A percentile compares a stretch with the other conserved stretches of the same genome.
Conservation (phyloP, 2,329 filamentous ascomycete genomes). For the Colletotrichum abscissum region DNA sequence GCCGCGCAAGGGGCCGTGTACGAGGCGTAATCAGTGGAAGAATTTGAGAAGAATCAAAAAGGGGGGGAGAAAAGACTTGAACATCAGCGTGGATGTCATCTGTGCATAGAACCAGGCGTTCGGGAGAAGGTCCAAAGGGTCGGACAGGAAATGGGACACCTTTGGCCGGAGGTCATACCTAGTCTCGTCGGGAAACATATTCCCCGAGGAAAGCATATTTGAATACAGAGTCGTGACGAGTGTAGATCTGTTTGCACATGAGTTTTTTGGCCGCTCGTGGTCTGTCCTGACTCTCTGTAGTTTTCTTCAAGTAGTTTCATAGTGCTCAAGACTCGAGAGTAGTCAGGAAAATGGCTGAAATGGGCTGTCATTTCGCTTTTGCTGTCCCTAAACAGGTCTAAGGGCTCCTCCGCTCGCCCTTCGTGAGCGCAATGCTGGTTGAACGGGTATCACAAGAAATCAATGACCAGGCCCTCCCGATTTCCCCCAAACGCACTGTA, state of each 20-base stretch:
- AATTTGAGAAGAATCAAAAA: constrained; percentile 1
- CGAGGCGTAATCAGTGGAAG: background rate
- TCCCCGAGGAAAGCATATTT: background rate
- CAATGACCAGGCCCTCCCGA: background rate
- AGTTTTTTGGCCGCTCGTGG: no score
- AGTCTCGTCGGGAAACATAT: background rate
- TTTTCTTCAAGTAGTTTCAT: background rate
- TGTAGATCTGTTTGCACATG: background rate
- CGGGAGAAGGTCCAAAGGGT: constrained; percentile 3
- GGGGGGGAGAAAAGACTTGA: background rate
- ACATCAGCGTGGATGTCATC: constrained; percentile 16
- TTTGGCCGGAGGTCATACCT: background rate
- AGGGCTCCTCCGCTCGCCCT: background rate
- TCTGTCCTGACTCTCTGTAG: background rate
- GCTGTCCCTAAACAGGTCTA: background rate
- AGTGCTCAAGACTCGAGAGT: no score
- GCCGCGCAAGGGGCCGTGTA: background rate
- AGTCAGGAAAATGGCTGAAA: background rate
- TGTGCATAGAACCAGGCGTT: constrained; percentile 36
- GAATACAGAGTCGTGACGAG: constrained; percentile 2
- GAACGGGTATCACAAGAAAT: constrained; percentile 34
- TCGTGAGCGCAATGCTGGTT: constrained; percentile 14
- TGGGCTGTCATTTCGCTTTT: constrained; percentile 5
- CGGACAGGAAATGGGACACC: constrained; percentile 11
- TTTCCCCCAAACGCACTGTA: constrained; percentile 19